phyloP scores from a whole-genome alignment of 2,329 filamentous ascomycete species.

The Colletotrichum cereale region DNA sequence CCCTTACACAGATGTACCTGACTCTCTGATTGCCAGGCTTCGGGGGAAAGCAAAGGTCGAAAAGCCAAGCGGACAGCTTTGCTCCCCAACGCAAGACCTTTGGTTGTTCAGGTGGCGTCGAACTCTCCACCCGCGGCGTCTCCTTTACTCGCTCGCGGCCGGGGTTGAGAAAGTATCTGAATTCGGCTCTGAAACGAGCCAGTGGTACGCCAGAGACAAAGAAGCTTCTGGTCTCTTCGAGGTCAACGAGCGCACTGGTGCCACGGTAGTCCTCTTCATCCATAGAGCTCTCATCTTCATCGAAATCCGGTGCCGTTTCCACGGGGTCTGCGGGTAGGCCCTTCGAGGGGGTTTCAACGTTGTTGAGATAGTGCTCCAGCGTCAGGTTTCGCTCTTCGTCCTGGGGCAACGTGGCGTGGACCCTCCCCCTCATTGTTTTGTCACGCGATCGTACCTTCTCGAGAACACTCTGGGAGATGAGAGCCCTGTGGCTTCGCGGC shows the following conservation, averaged over 20 bases:
- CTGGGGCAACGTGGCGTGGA: not conserved
- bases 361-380: not conserved
- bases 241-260: rapidly evolving
- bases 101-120: too few relatives aligned
- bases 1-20: constrained; percentile 4
- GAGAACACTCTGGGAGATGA: not conserved
- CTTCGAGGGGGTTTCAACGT: not conserved
- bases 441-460: not conserved
- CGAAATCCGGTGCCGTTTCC: not conserved
- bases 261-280: not conserved
- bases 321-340: not conserved
- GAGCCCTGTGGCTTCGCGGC: not conserved
- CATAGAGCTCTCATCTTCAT: not conserved
- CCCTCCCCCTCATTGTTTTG: not conserved
- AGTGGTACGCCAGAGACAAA: not conserved
- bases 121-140: rapidly evolving
- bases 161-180: not conserved
- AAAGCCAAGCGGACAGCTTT: not conserved
- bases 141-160: rapidly evolving
- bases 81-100: not conserved
- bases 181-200: not conserved
- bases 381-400: not conserved
- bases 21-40: not conserved
- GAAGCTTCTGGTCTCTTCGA: not conserved
- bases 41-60: not conserved